Base-by-base conservation (phyloP, 768 basidiomycete species). In the Boletus eberwhitei region DNA sequence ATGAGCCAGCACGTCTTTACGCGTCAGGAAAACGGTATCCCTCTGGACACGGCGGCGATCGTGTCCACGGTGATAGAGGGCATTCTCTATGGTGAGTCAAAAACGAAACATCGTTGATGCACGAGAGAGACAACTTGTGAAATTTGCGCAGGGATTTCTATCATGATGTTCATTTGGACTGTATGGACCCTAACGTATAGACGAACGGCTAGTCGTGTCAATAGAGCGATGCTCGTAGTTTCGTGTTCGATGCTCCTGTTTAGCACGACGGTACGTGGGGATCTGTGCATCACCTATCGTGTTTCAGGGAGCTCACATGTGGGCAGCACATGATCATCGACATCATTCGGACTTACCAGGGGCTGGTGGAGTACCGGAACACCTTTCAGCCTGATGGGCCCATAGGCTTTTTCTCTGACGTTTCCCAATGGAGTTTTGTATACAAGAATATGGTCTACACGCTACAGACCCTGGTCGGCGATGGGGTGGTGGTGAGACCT, bases 101-200 rank as follows among this genome's bases (percentile, higher is more conserved):
- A 35, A 26, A 8, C 9, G 24, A 37, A 19, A 29, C 2, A 26
- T 37, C n/a, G 13, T 29, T 29, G 8, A n/a, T 48, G 11, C 24
- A 26, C 17, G 16, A 17, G 3, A 8, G 17, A 19, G 36, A 49
- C 57, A 14, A n/a, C n/a, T n/a, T n/a, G n/a, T 22, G 19, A 35
- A 40, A 11, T 13, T 12, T 29, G 9, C 17, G 17, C 40, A 71
- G 70, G 69, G 6, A 59, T 69, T 55, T 70, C 69, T 24, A 19
- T 68, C 4, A 52, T 69, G 22, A 64, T 72, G 70, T 72, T 68
- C 53, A 60, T 64, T 1, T 59, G 59, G 14, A 68, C 69, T 1
- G 24, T 69, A 16, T 68, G 60, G 57, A 56, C 57, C n/a, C 49
- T 68, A 2, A 44, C 60, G 21, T 37, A 47, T 1, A 53, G 60